Evolutionary conservation across 2,329 filamentous ascomycete genomes (phyloP).

Genomic region (Penicillium occitanis): DNA sequence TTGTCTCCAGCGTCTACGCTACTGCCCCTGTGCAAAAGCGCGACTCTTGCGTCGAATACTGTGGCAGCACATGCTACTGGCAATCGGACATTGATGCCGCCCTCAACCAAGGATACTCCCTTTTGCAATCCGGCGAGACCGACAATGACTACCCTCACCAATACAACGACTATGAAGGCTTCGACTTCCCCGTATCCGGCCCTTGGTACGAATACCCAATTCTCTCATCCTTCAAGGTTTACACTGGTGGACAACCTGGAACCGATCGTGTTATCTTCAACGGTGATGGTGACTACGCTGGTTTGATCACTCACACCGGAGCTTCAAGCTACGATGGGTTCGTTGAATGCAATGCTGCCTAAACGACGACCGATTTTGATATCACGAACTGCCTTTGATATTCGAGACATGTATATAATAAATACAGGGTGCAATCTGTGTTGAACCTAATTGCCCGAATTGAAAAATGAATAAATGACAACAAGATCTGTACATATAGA

Average conservation of each 20-base stretch:
- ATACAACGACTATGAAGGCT: constrained; percentile 64
- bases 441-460: neutral
- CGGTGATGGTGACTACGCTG: constrained; percentile 56
- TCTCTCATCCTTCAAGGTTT: constrained; percentile 48
- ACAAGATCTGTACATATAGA: neutral
- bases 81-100: constrained; percentile 52
- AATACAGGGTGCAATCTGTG: neutral
- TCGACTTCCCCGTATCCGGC: constrained; percentile 57
- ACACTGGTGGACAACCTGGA: constrained; percentile 63
- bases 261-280: constrained; percentile 68
- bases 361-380: neutral
- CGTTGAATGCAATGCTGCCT: constrained; percentile 53
- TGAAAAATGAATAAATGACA: neutral
- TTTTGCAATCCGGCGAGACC: constrained; percentile 44
- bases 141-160: constrained; percentile 56
- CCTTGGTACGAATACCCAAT: constrained; percentile 67
- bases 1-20: constrained; percentile 2
- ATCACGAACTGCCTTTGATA: neutral
- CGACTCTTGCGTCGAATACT: constrained; percentile 49
- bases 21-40: neutral
- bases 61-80: constrained; percentile 56
- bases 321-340: constrained; percentile 65
- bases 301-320: constrained; percentile 68
- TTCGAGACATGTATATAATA: neutral
- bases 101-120: constrained; percentile 52